These are phyloP conservation scores for Bacidia gigantensis DNA, from an alignment of 495 filamentous ascomycete species.

Conservation along the genomic window DNA sequence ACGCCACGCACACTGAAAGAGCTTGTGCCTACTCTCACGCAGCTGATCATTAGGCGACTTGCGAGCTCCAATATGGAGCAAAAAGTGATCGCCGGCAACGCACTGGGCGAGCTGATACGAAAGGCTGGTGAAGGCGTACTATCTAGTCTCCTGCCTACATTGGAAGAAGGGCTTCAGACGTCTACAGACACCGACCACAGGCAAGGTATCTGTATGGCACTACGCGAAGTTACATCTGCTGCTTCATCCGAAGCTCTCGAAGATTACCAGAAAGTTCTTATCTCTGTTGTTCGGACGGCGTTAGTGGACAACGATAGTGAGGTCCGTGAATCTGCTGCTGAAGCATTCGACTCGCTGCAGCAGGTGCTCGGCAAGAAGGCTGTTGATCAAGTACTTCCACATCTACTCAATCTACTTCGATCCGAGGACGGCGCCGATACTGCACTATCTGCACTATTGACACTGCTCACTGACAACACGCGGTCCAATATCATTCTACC, in stretches of 20 bases:
- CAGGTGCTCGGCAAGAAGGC: slow-evolving; percentile 85
- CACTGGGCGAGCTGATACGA: slow-evolving; percentile 86
- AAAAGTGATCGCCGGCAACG: slow-evolving; percentile 94
- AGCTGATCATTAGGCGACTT: slow-evolving; percentile 85
- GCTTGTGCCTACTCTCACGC: slow-evolving; percentile 82
- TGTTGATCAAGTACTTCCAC: slow-evolving; percentile 86
- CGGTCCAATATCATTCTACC: slow-evolving; percentile 93
- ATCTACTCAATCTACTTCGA: slow-evolving; percentile 75
- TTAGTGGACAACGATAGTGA: slow-evolving; percentile 80
- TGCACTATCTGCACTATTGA: slow-evolving; percentile 80
- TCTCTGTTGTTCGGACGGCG: slow-evolving; percentile 85
- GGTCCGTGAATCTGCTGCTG: slow-evolving; percentile 88
- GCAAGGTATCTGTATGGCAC: slow-evolving; percentile 93
- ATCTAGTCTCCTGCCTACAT: slow-evolving; percentile 71
- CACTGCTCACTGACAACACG: slow-evolving; percentile 82
- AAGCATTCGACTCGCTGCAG: slow-evolving; percentile 91
- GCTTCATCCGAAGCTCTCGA: slow-evolving; percentile 79
- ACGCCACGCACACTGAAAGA: slow-evolving; percentile 89
- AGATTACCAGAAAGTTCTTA: slow-evolving; percentile 88
- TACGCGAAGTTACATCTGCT: slow-evolving; percentile 86
- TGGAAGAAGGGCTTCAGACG: slow-evolving; percentile 81
- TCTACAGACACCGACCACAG: slow-evolving; percentile 86
- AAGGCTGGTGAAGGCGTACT: slow-evolving; percentile 92
- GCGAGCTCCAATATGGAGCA: slow-evolving; percentile 96
- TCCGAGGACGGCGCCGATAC: slow-evolving; percentile 80